Evolutionary conservation across 345 rosid genomes (phyloP).

Genomic region (Rubroshorea leprosula): DNA sequence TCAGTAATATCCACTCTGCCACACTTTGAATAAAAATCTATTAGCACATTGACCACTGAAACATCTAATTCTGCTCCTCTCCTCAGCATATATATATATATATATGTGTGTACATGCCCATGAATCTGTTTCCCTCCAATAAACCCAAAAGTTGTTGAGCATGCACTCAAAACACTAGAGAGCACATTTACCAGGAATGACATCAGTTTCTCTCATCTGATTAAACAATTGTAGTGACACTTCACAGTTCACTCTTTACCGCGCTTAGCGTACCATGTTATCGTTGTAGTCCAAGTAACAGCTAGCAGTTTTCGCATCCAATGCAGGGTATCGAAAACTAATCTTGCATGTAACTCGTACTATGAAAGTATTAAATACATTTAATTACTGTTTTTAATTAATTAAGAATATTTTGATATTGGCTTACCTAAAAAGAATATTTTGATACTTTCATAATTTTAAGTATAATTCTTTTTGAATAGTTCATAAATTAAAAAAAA

Average conservation of each 20-base stretch:
- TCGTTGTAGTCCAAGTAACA: conserved; percentile 66
- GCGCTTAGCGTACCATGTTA: conserved; percentile 49
- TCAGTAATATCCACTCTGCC: conserved; percentile 40
- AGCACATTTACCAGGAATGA: conserved; percentile 46
- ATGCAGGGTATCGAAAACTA: conserved; percentile 54
- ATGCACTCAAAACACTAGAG: conserved; percentile 57
- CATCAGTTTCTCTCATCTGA: conserved; percentile 30
- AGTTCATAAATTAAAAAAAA: too few relatives aligned
- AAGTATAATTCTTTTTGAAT: too few relatives aligned
- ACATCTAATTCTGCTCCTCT: conserved; percentile 51
- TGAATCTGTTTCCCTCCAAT: conserved; percentile 69
- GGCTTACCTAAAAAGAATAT: too few relatives aligned
- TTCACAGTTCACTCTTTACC: conserved; percentile 56
- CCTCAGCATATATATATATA: conserved; percentile 55
- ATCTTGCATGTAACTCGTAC: too few relatives aligned
- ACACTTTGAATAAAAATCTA: conserved; percentile 60
- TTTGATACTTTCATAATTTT: too few relatives aligned
- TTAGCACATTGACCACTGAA: conserved; percentile 52
- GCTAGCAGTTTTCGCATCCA: conserved; percentile 41
- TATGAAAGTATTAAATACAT: too few relatives aligned
- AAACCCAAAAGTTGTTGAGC: conserved; percentile 42
- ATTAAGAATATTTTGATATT: too few relatives aligned
- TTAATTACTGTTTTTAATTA: too few relatives aligned
- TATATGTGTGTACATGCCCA: too few relatives aligned
- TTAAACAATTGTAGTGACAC: conserved; percentile 43